Conservation (phyloP, 176 grass and related monocot genomes). For the Carex myosuroides region DNA sequence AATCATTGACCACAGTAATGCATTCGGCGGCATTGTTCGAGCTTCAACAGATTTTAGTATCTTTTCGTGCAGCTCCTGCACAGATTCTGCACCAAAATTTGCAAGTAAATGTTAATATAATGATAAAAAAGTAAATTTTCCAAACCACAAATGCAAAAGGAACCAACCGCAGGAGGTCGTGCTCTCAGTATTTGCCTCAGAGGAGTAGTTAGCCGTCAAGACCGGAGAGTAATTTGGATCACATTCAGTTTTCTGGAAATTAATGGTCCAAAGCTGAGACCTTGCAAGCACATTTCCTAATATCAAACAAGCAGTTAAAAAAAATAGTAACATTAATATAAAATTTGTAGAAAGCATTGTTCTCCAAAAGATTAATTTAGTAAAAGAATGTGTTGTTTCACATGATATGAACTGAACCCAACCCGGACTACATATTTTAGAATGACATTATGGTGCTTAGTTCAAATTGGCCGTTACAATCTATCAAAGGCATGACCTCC, state of each 20-base stretch:
- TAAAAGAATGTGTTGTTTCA: not conserved
- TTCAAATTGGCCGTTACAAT: not conserved
- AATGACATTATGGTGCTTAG: not conserved
- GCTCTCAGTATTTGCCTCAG: conserved; percentile 44
- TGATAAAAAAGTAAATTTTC: not conserved
- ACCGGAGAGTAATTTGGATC: conserved; percentile 29
- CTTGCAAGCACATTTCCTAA: conserved; percentile 34
- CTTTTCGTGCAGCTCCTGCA: conserved; percentile 74
- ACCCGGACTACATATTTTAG: not conserved
- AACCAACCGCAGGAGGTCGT: conserved; percentile 54
- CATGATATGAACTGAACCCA: not conserved
- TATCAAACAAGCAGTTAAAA: not conserved
- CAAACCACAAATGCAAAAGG: conserved; percentile 14
- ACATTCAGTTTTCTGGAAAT: conserved; percentile 23
- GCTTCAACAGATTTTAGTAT: conserved; percentile 83
- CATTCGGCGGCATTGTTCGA: conserved; percentile 92
- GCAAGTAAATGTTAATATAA: not conserved
- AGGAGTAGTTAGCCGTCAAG: conserved; percentile 36
- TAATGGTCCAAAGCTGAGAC: conserved; percentile 12
- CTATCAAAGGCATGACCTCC: not conserved
- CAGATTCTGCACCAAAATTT: conserved; percentile 44
- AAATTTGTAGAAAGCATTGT: not conserved
- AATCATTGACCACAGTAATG: conserved; percentile 86
- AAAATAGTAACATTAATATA: not conserved
- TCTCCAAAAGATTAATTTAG: not conserved